phyloP scores from a whole-genome alignment of 1,139 yeast species.

The Scheffersomyces insectosa region DNA sequence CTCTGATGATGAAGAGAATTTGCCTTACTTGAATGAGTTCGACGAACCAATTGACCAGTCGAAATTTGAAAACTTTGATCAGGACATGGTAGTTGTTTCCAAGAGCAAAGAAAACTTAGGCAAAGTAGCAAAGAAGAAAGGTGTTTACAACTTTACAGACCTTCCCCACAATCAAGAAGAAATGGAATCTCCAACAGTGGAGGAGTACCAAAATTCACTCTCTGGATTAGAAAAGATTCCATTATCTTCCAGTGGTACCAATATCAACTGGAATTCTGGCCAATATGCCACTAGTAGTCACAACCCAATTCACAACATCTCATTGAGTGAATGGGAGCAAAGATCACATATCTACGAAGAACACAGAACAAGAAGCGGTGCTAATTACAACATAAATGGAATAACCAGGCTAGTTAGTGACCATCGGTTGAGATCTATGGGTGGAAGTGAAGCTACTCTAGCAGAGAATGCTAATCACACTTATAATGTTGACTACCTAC shows the following conservation, averaged over 20 bases:
- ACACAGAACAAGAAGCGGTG: constrained; percentile 24
- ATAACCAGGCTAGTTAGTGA: constrained; percentile 15
- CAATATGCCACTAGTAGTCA: neutral
- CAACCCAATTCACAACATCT: constrained; percentile 19
- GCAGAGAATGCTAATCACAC: neutral
- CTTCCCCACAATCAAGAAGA: no score
- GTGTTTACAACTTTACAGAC: neutral
- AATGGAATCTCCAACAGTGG: constrained; percentile 1
- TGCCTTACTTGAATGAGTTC: constrained; percentile 28
- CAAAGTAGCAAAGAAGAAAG: constrained; percentile 5
- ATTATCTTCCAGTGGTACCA: constrained; percentile 11
- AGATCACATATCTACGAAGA: constrained; percentile 25
- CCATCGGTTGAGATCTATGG: constrained; percentile 7
- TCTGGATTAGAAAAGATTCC: constrained; percentile 39
- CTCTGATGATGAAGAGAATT: constrained; percentile 13
- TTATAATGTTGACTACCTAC: constrained; percentile 9
- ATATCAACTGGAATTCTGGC: constrained; percentile 12
- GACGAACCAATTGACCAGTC: constrained; percentile 22
- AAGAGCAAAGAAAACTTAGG: neutral
- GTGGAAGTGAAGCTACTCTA: no score
- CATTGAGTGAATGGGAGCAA: constrained; percentile 35
- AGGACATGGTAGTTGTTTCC: constrained; percentile 11
- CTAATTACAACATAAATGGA: constrained; percentile 14
- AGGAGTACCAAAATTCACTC: constrained; percentile 15
- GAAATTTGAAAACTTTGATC: constrained; percentile 29